A percentile compares a stretch with the other conserved stretches of the same genome.
These are phyloP conservation scores for Poronia punctata DNA, from an alignment of 495 filamentous ascomycete genomes.

Conservation along the genomic window DNA sequence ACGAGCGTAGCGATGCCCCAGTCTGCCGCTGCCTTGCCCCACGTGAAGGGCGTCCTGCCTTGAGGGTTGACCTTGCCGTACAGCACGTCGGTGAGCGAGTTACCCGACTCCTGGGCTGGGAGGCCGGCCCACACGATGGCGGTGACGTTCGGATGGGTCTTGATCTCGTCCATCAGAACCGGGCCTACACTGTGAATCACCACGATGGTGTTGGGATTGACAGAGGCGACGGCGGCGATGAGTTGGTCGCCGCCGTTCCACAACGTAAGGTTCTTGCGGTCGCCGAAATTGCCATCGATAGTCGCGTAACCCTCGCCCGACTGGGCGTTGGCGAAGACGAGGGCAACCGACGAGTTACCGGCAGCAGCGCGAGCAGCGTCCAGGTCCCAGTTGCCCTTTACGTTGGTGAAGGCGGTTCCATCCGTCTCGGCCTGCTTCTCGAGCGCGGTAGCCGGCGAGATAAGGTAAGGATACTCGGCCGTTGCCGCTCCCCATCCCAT, in stretches of 20 bases:
- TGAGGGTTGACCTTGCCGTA: slow-evolving; percentile 45
- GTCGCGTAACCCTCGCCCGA: slow-evolving; percentile 51
- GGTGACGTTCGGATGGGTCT: slow-evolving; percentile 50
- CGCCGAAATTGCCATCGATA: slow-evolving; percentile 51
- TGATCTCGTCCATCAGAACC: slow-evolving; percentile 38
- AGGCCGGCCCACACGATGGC: slow-evolving; percentile 49
- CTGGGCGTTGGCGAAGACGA: slow-evolving; percentile 53
- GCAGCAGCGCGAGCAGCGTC: slow-evolving; percentile 28
- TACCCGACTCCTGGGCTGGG: slow-evolving; percentile 51
- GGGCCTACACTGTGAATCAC: slow-evolving; percentile 49
- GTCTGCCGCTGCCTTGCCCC: slow-evolving; percentile 41
- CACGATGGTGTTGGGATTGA: slow-evolving; percentile 48
- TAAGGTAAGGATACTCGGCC: slow-evolving; percentile 61
- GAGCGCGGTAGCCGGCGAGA: slow-evolving; percentile 50
- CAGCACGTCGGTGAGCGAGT: slow-evolving; percentile 45
- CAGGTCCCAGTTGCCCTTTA: slow-evolving; percentile 31
- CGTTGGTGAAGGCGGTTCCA: slow-evolving; percentile 22
- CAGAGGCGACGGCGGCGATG: slow-evolving; percentile 40
- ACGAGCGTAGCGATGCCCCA: slow-evolving; percentile 40
- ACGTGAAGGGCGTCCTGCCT: slow-evolving; percentile 50
- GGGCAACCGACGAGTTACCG: slow-evolving; percentile 32
- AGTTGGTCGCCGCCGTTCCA: slow-evolving; percentile 48
- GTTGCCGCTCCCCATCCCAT: slow-evolving; percentile 54
- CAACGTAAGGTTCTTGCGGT: slow-evolving; percentile 42
- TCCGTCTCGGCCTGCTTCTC: slow-evolving; percentile 27